phyloP scores from a whole-genome alignment of 768 basidiomycete genomes.

The Phaeotremella skinneri region DNA sequence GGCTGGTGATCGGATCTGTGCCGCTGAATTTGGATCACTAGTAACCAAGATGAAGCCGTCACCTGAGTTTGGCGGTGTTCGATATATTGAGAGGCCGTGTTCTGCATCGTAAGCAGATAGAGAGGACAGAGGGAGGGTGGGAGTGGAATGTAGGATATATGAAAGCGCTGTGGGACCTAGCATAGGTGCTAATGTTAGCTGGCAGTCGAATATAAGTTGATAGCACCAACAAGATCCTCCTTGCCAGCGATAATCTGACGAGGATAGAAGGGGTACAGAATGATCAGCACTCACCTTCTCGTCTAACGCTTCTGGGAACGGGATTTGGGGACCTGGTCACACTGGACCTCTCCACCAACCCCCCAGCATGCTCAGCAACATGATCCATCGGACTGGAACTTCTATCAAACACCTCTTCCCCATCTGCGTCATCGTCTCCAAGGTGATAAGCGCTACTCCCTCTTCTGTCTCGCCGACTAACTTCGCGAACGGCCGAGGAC shows the following conservation, averaged over 20 bases:
- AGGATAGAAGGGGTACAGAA: background rate
- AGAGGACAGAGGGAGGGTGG: conserved; percentile 19
- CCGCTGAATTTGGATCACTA: background rate
- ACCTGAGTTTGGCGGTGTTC: conserved; percentile 11
- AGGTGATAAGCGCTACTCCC: background rate
- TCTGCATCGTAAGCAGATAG: conserved; percentile 14
- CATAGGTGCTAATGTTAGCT: too few relatives aligned
- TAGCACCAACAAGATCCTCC: background rate
- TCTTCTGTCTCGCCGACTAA: background rate
- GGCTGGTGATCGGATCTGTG: conserved; percentile 9
- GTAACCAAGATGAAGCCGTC: conserved; percentile 19
- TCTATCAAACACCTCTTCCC: conserved; percentile 1
- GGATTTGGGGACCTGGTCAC: background rate
- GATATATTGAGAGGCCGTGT: conserved; percentile 11
- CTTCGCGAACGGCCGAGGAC: background rate
- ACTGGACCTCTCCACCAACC: background rate
- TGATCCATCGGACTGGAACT: background rate
- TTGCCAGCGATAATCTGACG: background rate
- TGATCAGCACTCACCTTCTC: conserved; percentile 13
- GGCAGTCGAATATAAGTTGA: background rate
- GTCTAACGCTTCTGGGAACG: background rate
- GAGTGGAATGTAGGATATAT: conserved; percentile 29
- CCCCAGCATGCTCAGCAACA: background rate
- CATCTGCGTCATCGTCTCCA: conserved; percentile 1
- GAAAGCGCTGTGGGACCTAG: conserved; percentile 23